phyloP scores from a whole-genome alignment of 768 basidiomycete species.

The Phylloporus arenicola region DNA sequence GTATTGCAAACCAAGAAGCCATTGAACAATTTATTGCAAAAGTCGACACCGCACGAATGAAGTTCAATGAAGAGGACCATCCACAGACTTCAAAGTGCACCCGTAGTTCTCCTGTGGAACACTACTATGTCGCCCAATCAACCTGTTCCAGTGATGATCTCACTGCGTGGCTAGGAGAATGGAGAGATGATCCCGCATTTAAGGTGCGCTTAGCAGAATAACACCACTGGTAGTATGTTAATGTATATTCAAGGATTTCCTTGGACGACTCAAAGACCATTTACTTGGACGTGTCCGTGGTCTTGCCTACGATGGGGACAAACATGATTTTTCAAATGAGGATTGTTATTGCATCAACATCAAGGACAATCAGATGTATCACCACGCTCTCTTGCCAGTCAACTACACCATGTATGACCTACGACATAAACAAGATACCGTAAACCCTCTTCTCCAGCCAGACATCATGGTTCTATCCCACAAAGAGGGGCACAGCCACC shows the following conservation, averaged over 20 bases:
- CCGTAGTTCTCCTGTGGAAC: neutral
- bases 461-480: slow-evolving; percentile 35
- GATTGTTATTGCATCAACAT: too few species aligned
- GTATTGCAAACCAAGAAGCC: slow-evolving; percentile 25
- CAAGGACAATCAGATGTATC: too few species aligned
- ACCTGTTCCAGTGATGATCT: neutral
- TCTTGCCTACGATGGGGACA: neutral
- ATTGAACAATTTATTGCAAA: slow-evolving; percentile 6
- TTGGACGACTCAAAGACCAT: neutral
- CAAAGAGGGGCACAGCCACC: slow-evolving; percentile 29
- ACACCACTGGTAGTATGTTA: neutral
- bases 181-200: neutral
- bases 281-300: neutral
- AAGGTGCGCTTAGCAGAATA: neutral
- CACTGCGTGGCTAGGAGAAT: neutral
- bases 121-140: neutral
- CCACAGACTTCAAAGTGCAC: neutral
- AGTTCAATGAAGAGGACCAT: neutral
- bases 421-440: slow-evolving; percentile 29
- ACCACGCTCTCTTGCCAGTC: slow-evolving; percentile 20
- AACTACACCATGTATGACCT: slow-evolving; percentile 32
- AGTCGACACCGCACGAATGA: neutral
- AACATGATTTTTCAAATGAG: slow-evolving; percentile 1
- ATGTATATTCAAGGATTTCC: neutral
- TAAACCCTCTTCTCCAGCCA: slow-evolving; percentile 34